These are phyloP conservation scores for Colletotrichum lindemuthianum DNA, from an alignment of 2,329 filamentous ascomycete genomes.

Conservation along the genomic window DNA sequence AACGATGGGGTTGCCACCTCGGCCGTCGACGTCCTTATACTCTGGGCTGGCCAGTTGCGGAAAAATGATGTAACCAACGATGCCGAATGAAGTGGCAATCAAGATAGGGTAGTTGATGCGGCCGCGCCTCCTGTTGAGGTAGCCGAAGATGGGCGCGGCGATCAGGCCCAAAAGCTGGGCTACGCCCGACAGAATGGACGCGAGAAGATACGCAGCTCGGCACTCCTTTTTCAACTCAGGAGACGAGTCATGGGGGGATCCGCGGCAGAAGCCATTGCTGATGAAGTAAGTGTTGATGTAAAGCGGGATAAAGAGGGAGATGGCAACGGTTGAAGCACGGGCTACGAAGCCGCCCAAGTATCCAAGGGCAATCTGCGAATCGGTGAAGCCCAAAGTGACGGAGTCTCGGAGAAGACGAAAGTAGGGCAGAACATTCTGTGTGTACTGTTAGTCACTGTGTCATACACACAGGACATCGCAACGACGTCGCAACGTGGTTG, in stretches of 20 bases:
- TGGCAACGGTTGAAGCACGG: constrained; percentile 91
- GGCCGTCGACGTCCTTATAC: constrained; percentile 68
- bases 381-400: constrained; percentile 76
- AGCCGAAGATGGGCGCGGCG: constrained; percentile 88
- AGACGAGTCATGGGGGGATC: constrained; percentile 69
- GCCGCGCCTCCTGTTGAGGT: constrained; percentile 75
- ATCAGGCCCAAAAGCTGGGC: constrained; percentile 88
- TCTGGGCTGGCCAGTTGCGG: constrained; percentile 83
- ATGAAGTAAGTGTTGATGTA: constrained; percentile 94
- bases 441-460: constrained; percentile 2
- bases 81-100: constrained; percentile 75
- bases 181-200: constrained; percentile 86
- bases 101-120: constrained; percentile 79
- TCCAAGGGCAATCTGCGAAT: constrained; percentile 83
- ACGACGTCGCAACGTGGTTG: neutral
- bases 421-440: constrained; percentile 61
- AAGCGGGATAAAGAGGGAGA: constrained; percentile 93
- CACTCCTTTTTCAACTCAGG: constrained; percentile 87
- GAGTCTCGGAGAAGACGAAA: constrained; percentile 70
- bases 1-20: constrained; percentile 74
- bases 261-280: constrained; percentile 79
- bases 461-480: too few relatives aligned
- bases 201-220: constrained; percentile 85
- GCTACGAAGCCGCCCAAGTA: constrained; percentile 96
- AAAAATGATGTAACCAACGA: constrained; percentile 81